Conservation (phyloP, 768 basidiomycete genomes). For the Suillus variegatus region DNA sequence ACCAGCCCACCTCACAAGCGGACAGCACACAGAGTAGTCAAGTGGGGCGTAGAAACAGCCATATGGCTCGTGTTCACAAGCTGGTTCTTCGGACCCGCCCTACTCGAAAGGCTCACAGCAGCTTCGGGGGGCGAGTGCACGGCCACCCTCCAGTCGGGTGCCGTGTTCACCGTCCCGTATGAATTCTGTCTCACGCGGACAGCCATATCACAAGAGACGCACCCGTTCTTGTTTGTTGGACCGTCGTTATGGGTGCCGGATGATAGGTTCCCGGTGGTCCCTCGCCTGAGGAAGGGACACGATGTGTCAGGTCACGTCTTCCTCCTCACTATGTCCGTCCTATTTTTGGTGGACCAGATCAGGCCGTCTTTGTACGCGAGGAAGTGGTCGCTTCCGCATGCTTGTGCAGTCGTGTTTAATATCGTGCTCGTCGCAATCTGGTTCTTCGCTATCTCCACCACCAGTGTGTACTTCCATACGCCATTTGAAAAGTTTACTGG, state of each 20-base stretch:
- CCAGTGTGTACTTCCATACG: constrained; percentile 89
- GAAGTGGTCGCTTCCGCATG: constrained; percentile 47
- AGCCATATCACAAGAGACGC: constrained; percentile 55
- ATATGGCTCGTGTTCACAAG: constrained; percentile 75
- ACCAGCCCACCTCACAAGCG: constrained; percentile 53
- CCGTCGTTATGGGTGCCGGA: constrained; percentile 27
- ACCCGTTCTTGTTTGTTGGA: constrained; percentile 62
- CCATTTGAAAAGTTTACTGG: constrained; percentile 88
- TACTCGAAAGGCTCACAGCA: constrained; percentile 66
- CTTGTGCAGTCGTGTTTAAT: constrained; percentile 47
- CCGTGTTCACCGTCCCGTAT: constrained; percentile 51
- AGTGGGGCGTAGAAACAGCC: constrained; percentile 59
- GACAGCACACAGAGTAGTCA: constrained; percentile 42
- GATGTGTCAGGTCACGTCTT: constrained; percentile 96
- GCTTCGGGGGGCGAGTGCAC: constrained; percentile 79
- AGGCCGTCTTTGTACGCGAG: constrained; percentile 47
- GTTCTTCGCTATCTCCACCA: constrained; percentile 76
- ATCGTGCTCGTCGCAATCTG: constrained; percentile 57
- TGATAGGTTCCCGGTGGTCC: constrained; percentile 46
- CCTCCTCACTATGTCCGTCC: constrained; percentile 74
- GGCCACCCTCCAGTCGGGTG: constrained; percentile 59
- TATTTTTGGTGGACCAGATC: constrained; percentile 82
- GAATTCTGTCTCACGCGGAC: constrained; percentile 57
- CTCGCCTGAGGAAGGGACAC: constrained; percentile 77
- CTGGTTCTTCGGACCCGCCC: constrained; percentile 88